Conservation (phyloP, 805 yeast species). For the Starmerella lactis-condensi region DNA sequence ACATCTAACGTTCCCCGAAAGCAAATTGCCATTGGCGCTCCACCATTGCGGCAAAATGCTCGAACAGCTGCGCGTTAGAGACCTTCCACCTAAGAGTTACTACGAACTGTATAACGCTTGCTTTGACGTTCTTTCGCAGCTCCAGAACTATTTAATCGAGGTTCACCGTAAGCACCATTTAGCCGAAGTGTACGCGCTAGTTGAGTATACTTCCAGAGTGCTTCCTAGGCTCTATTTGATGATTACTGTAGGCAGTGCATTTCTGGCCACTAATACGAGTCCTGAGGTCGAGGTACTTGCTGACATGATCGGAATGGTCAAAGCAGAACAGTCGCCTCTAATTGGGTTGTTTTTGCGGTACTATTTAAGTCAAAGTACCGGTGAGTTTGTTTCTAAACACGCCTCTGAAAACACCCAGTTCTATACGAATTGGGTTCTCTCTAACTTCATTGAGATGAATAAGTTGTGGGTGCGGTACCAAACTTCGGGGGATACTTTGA, state of each 20-base stretch:
- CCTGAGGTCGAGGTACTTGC: constrained; percentile 74
- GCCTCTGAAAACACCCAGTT: constrained; percentile 30
- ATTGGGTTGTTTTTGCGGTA: constrained; percentile 81
- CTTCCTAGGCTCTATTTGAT: constrained; percentile 81
- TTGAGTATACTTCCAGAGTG: constrained; percentile 81
- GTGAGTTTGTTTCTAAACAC: constrained; percentile 36
- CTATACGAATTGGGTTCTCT: constrained; percentile 58
- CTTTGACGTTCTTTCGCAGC: constrained; percentile 58
- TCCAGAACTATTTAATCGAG: constrained; percentile 46
- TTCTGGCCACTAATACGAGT: constrained; percentile 57
- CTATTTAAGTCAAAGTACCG: constrained; percentile 68
- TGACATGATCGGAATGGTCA: constrained; percentile 94
- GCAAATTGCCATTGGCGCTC: constrained; percentile 66
- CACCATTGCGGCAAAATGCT: constrained; percentile 71
- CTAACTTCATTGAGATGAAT: constrained; percentile 92
- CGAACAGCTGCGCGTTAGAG: constrained; percentile 59
- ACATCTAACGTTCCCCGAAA: constrained; percentile 41
- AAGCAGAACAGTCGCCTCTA: constrained; percentile 91
- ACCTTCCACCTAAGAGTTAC: constrained; percentile 72
- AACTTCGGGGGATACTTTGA: constrained; percentile 84
- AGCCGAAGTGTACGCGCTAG: constrained; percentile 82
- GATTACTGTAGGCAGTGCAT: constrained; percentile 88
- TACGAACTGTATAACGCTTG: constrained; percentile 75
- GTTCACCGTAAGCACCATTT: constrained; percentile 54
- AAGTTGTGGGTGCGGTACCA: constrained; percentile 93